phyloP scores from a whole-genome alignment of 2,329 filamentous ascomycete genomes.

The Aspergillus sp. region DNA sequence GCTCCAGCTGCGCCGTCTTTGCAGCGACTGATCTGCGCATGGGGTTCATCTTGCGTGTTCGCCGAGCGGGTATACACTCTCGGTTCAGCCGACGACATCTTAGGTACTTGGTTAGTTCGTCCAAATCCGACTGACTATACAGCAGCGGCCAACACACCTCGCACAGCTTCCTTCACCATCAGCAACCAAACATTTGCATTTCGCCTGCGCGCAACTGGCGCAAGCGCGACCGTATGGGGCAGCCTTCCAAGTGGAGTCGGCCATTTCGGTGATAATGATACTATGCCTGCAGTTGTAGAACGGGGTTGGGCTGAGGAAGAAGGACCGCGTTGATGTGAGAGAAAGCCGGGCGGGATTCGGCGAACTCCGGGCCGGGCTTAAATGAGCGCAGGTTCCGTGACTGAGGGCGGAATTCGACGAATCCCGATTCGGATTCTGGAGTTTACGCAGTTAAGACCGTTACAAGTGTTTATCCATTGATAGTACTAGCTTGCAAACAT shows the following conservation, averaged over 20 bases:
- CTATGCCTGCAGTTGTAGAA: background rate
- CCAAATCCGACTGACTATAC: background rate
- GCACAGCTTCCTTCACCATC: constrained; percentile 18
- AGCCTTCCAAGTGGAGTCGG: background rate
- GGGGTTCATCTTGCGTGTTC: constrained; percentile 24
- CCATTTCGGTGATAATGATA: background rate
- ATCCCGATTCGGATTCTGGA: no score
- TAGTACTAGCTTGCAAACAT: no score
- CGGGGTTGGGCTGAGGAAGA: background rate
- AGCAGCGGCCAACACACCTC: constrained; percentile 1
- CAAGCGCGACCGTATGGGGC: constrained; percentile 41
- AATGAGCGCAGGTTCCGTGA: no score
- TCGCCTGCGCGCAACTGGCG: constrained; percentile 42
- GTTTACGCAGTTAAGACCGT: no score
- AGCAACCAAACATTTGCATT: constrained; percentile 45
- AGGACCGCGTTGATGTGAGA: background rate
- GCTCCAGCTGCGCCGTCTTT: constrained; percentile 18
- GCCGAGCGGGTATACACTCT: constrained; percentile 36
- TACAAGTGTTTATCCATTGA: no score
- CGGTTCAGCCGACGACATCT: constrained; percentile 43
- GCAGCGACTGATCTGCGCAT: background rate
- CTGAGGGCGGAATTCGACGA: no score
- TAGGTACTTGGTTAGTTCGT: background rate
- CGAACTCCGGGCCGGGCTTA: background rate
- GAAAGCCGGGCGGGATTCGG: background rate